phyloP scores from a whole-genome alignment of 2,329 filamentous ascomycete species.

The Teratosphaeria pseudoeucalypti region DNA sequence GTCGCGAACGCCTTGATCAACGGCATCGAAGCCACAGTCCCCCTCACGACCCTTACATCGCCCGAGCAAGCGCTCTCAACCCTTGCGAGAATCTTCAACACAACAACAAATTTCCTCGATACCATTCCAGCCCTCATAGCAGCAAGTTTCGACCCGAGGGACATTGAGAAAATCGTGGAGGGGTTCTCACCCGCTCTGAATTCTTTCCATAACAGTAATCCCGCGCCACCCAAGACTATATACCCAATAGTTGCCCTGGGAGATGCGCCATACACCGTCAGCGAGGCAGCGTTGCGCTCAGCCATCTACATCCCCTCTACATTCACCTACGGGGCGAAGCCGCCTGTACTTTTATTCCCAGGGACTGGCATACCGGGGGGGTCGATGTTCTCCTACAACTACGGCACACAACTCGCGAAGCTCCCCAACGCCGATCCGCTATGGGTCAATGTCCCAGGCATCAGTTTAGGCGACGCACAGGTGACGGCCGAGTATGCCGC shows the following conservation, averaged over 20 bases:
- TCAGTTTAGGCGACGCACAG: conserved; percentile 22
- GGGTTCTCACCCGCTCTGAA: not conserved
- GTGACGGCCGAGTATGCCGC: conserved; percentile 22
- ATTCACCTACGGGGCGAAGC: conserved; percentile 31
- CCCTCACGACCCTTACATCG: not conserved
- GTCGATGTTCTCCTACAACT: not conserved
- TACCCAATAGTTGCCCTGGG: not conserved
- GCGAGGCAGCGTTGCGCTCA: not conserved
- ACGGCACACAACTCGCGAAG: not conserved
- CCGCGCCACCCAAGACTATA: not conserved
- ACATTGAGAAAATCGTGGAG: not conserved
- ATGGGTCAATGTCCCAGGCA: not conserved
- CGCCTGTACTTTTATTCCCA: not conserved
- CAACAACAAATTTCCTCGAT: not conserved
- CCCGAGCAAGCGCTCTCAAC: not conserved
- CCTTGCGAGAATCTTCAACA: not conserved
- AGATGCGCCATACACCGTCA: not conserved
- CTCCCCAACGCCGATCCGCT: not conserved
- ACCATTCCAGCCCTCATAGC: not conserved
- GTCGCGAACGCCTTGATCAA: not conserved
- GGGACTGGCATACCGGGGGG: not conserved
- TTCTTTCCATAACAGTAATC: not conserved
- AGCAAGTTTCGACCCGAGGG: not conserved
- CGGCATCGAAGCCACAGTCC: not conserved
- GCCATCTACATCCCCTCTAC: conserved; percentile 40